A percentile compares a stretch with the other conserved stretches of the same genome.
Evolutionary conservation across 495 filamentous ascomycete genomes (phyloP).

Genomic region (Melanomma pulvis-pyrius): DNA sequence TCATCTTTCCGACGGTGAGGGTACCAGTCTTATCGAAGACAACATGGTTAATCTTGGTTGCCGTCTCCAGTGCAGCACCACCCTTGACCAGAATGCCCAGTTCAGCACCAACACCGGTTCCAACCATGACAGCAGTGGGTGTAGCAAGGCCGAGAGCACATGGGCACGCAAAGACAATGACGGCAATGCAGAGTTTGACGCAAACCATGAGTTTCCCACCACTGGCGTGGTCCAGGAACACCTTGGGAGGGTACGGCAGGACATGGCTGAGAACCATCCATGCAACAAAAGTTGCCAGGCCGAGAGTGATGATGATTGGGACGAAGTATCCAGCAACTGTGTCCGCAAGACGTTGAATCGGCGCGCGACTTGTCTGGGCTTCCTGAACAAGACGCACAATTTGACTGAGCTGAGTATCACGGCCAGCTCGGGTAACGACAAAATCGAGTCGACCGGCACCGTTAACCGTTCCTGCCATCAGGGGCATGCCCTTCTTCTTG

Average conservation of each 20-base stretch:
- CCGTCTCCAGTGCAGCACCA: conserved; percentile 87
- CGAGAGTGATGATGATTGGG: conserved; percentile 81
- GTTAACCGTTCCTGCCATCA: conserved; percentile 98
- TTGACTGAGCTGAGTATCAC: conserved; percentile 95
- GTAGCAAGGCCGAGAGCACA: conserved; percentile 93
- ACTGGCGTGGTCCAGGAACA: conserved; percentile 77
- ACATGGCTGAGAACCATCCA: conserved; percentile 97
- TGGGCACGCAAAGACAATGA: conserved; percentile 97
- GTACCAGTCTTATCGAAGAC: conserved; percentile 99
- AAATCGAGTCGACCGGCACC: conserved; percentile 90
- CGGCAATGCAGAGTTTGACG: conserved; percentile 95
- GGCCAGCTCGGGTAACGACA: conserved; percentile 86
- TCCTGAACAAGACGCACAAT: conserved; percentile 97
- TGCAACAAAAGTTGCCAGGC: conserved; percentile 78
- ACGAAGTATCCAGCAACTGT: conserved; percentile 93
- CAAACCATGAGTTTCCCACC: conserved; percentile 96
- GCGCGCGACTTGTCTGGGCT: conserved; percentile 90
- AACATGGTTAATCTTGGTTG: conserved; percentile 87
- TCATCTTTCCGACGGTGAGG: conserved; percentile 93
- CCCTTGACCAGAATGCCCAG: conserved; percentile 97
- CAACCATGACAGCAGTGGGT: conserved; percentile 98
- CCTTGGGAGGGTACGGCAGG: conserved; percentile 75
- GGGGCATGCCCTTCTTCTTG: conserved; percentile 74
- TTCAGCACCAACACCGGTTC: conserved; percentile 94
- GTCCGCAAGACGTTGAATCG: conserved; percentile 94